These are phyloP conservation scores for Fusarium austroafricanum DNA, from an alignment of 2,329 filamentous ascomycete species.

Conservation along the genomic window DNA sequence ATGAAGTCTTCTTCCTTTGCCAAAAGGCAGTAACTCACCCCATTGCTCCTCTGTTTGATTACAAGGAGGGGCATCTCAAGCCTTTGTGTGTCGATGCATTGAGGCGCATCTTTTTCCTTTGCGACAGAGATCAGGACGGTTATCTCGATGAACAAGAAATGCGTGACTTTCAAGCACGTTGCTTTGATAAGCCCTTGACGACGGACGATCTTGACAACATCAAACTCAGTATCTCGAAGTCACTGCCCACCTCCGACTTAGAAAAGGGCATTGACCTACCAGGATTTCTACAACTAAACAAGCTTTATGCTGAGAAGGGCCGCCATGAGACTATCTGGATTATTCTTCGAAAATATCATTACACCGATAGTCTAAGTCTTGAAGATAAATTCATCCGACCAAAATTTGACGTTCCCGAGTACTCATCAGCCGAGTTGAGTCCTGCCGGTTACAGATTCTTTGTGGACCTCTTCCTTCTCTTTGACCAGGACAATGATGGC, in stretches of 20 bases:
- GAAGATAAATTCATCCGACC: slow-evolving; percentile 93
- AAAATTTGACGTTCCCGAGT: slow-evolving; percentile 93
- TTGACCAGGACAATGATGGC: slow-evolving; percentile 97
- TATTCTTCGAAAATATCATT: slow-evolving; percentile 93
- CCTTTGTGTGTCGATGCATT: slow-evolving; percentile 88
- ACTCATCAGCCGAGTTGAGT: slow-evolving; percentile 91
- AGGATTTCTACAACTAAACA: slow-evolving; percentile 92
- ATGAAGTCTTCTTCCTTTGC: slow-evolving; percentile 96
- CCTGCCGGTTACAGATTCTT: slow-evolving; percentile 97
- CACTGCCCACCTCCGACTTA: slow-evolving; percentile 70
- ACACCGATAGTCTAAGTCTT: slow-evolving; percentile 93
- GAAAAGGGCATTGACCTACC: slow-evolving; percentile 81
- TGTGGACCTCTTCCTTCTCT: slow-evolving; percentile 92
- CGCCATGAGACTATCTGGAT: slow-evolving; percentile 99
- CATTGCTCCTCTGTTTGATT: slow-evolving; percentile 95
- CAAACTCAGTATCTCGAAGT: slow-evolving; percentile 84
- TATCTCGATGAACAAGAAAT: slow-evolving; percentile 92
- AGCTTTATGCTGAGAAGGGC: slow-evolving; percentile 96
- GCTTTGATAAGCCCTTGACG: slow-evolving; percentile 88
- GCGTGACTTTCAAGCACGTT: slow-evolving; percentile 88
- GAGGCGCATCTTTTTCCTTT: slow-evolving; percentile 92
- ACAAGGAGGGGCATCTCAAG: slow-evolving; percentile 90
- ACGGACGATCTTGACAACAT: slow-evolving; percentile 89
- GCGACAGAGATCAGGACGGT: slow-evolving; percentile 96
- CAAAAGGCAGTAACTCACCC: slow-evolving; percentile 98